phyloP scores from a whole-genome alignment of 108 stramenopile species.

The Aurantiochytrium sp. region DNA sequence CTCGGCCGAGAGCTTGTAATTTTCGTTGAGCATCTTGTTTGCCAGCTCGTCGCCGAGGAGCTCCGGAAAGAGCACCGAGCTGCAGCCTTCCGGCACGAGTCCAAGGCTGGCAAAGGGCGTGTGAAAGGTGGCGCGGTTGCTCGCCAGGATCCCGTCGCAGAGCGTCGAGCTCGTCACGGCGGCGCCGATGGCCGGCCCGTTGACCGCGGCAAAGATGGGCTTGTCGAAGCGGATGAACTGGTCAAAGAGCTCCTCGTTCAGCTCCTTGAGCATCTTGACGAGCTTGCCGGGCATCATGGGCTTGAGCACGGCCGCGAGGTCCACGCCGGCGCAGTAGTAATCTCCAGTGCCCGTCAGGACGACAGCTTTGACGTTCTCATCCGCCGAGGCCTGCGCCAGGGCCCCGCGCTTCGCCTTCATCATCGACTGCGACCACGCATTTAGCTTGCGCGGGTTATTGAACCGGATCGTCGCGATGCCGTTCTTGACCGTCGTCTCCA shows the following conservation, averaged over 20 bases:
- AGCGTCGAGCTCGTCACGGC: conserved; percentile 54
- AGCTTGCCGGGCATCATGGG: conserved; percentile 12
- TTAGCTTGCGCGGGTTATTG: conserved; percentile 21
- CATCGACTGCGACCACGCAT: conserved; percentile 24
- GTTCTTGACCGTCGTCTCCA: conserved; percentile 3
- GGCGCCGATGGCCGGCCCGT: conserved; percentile 66
- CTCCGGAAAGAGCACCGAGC: conserved; percentile 46
- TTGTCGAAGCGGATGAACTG: conserved; percentile 54
- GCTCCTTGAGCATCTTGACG: neutral
- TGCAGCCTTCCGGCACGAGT: conserved; percentile 57
- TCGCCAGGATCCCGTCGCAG: conserved; percentile 55
- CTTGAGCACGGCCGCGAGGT: conserved; percentile 28
- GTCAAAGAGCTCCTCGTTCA: conserved; percentile 36
- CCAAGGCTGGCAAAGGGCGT: conserved; percentile 61
- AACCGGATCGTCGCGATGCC: neutral
- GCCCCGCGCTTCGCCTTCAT: conserved; percentile 30
- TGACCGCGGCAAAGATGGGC: conserved; percentile 57
- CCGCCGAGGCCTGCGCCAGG: conserved; percentile 38
- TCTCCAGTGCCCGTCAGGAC: conserved; percentile 59
- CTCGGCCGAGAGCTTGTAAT: conserved; percentile 43
- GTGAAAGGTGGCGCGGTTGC: conserved; percentile 53
- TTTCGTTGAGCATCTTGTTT: conserved; percentile 52
- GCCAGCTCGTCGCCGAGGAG: conserved; percentile 56
- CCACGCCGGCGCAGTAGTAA: conserved; percentile 46
- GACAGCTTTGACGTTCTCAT: conserved; percentile 46